These are phyloP conservation scores for Cephalotrichum gorgonifer DNA, from an alignment of 2,329 filamentous ascomycete genomes.

Conservation along the genomic window DNA sequence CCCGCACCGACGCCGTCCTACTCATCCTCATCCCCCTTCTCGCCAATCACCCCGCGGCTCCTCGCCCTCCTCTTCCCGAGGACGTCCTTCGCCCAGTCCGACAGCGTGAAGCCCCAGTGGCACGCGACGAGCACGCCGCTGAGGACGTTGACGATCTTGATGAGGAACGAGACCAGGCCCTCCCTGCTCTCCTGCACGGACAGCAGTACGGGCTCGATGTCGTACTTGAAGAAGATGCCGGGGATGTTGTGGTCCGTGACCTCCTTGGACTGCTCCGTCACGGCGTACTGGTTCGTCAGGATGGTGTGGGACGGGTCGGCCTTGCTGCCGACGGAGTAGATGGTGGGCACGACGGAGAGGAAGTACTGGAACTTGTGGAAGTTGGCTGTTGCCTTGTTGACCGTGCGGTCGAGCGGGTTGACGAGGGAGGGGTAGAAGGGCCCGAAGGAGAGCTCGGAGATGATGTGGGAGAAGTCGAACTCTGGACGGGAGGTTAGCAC, in stretches of 20 bases:
- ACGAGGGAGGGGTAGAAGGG: conserved; percentile 90
- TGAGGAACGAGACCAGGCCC: conserved; percentile 60
- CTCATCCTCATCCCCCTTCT: conserved; percentile 3
- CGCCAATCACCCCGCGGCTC: conserved; percentile 30
- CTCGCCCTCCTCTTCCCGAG: conserved; percentile 36
- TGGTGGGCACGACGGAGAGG: conserved; percentile 85
- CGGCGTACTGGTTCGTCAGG: conserved; percentile 95
- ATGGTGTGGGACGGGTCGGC: conserved; percentile 45
- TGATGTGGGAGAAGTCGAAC: conserved; percentile 97
- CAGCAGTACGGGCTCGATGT: conserved; percentile 90
- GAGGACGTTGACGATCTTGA: conserved; percentile 83
- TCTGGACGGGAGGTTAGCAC: conserved; percentile 31
- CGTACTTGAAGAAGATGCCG: conserved; percentile 96
- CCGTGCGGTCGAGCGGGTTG: conserved; percentile 89
- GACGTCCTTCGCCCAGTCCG: conserved; percentile 58
- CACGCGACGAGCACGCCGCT: conserved; percentile 86
- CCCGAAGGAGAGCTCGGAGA: conserved; percentile 93
- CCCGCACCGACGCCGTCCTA: background rate
- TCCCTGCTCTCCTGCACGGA: conserved; percentile 75
- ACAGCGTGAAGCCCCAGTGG: conserved; percentile 84
- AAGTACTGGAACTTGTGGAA: conserved; percentile 99
- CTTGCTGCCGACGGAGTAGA: conserved; percentile 60
- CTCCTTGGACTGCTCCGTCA: conserved; percentile 72
- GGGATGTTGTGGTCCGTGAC: conserved; percentile 65
- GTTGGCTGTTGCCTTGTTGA: conserved; percentile 61